phyloP scores from a whole-genome alignment of 768 basidiomycete genomes.

The Hygrophorus russula region DNA sequence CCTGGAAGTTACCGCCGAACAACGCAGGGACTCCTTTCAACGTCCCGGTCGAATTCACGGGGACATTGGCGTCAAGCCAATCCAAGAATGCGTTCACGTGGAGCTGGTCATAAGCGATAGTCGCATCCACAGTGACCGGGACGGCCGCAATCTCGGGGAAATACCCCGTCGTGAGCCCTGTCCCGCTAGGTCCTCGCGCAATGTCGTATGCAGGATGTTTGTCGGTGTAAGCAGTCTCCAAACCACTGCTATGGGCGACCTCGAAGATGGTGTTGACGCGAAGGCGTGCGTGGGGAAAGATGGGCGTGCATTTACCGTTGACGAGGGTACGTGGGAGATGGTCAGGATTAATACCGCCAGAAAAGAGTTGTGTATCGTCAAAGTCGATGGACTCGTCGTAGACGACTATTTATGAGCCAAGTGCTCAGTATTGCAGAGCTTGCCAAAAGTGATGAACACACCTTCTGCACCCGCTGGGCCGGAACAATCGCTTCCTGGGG shows the following conservation, averaged over 20 bases:
- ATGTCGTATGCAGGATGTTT: slow-evolving; percentile 5
- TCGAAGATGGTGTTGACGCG: slow-evolving; percentile 4
- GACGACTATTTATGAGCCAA: slow-evolving; percentile 1
- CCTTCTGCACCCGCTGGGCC: background rate
- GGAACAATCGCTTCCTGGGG: slow-evolving; percentile 1
- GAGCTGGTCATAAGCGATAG: slow-evolving; percentile 2
- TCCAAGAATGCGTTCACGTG: slow-evolving; percentile 3
- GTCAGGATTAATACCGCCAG: slow-evolving; percentile 3
- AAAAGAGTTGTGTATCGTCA: slow-evolving; percentile 1
- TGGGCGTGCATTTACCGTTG: background rate
- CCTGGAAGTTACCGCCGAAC: slow-evolving; percentile 3
- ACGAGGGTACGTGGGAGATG: background rate
- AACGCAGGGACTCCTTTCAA: background rate
- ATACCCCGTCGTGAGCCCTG: background rate
- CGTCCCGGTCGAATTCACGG: background rate
- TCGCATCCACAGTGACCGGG: background rate
- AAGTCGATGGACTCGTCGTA: slow-evolving; percentile 4
- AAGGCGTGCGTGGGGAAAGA: slow-evolving; percentile 2
- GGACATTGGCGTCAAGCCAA: slow-evolving; percentile 1
- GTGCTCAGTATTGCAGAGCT: background rate
- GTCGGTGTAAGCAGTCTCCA: slow-evolving; percentile 3
- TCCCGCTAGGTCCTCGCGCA: slow-evolving; percentile 1
- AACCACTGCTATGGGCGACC: background rate
- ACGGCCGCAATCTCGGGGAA: slow-evolving; percentile 1
- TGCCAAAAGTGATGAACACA: background rate